Percentiles rank a stretch among this genome's conserved stretches.
Conservation (phyloP, 148 eudicot genomes). For the Vaccinium myrtillus region DNA sequence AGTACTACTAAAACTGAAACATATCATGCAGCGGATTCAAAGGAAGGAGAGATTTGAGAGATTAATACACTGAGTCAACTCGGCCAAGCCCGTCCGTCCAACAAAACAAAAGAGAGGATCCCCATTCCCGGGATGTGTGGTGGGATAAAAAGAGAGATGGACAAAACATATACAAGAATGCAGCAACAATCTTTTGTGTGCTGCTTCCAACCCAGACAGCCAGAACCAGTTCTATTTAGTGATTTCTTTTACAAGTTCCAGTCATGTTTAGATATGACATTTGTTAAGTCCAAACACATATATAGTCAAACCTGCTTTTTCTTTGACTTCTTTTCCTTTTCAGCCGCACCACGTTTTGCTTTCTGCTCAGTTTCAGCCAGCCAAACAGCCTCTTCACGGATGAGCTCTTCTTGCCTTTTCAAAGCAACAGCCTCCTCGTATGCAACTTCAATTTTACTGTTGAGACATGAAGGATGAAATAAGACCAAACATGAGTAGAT, state of each 20-base stretch:
- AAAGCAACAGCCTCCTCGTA: slow-evolving; percentile 97
- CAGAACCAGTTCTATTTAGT: background rate
- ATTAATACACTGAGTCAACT: background rate
- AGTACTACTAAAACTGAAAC: background rate
- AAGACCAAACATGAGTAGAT: background rate
- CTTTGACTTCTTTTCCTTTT: slow-evolving; percentile 85
- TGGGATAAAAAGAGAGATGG: background rate
- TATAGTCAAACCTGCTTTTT: slow-evolving; percentile 76
- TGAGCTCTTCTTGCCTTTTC: slow-evolving; percentile 98
- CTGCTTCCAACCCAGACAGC: background rate
- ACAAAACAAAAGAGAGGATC: background rate
- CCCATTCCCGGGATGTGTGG: background rate
- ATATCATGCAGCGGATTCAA: background rate
- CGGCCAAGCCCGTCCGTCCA: background rate
- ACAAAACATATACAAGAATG: background rate
- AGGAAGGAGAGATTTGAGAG: background rate
- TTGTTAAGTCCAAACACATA: background rate
- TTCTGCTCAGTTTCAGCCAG: slow-evolving; percentile 86
- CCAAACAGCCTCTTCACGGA: slow-evolving; percentile 96
- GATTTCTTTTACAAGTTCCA: background rate
- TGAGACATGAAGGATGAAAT: slow-evolving; percentile 20
- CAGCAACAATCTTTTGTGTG: background rate
- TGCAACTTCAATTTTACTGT: slow-evolving; percentile 91
- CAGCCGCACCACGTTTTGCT: slow-evolving; percentile 66
- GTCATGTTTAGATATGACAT: background rate